Percentiles rank a stretch among this genome's conserved stretches.
phyloP scores from a whole-genome alignment of 345 rosid species.

The Citrus australasica region DNA sequence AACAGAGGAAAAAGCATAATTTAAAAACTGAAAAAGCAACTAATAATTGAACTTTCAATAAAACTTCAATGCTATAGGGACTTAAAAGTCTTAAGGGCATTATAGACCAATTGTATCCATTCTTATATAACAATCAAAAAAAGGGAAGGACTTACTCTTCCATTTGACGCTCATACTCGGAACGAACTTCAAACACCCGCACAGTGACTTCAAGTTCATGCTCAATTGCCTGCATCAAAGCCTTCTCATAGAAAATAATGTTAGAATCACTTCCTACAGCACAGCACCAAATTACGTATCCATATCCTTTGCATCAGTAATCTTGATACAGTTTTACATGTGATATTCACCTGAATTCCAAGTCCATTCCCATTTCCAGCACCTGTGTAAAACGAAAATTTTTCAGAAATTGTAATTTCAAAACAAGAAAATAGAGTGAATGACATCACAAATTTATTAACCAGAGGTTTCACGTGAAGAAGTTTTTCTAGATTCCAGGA shows the following conservation, averaged over 20 bases:
- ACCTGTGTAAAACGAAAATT: conserved; percentile 31
- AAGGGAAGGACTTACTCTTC: conserved; percentile 69
- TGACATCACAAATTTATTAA: conserved; percentile 21
- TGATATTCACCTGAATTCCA: conserved; percentile 69
- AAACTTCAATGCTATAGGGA: not conserved
- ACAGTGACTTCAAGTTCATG: conserved; percentile 95
- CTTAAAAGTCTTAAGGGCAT: not conserved
- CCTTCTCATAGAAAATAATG: conserved; percentile 36
- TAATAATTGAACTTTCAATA: not conserved
- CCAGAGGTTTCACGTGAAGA: conserved; percentile 61
- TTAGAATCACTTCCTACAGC: conserved; percentile 8
- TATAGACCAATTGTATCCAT: not conserved
- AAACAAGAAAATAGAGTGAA: conserved; percentile 7
- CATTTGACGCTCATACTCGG: conserved; percentile 85
- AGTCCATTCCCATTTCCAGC: conserved; percentile 60
- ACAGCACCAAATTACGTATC: not conserved
- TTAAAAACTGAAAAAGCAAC: not conserved
- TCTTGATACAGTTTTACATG: not conserved
- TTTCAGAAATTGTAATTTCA: conserved; percentile 14
- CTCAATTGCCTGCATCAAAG: conserved; percentile 83
- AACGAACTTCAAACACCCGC: conserved; percentile 89
- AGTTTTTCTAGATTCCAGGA: conserved; percentile 80
- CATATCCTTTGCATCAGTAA: conserved; percentile 1
- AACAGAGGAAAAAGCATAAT: not conserved
- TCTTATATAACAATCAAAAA: not conserved